Evolutionary conservation across 306 rosid species (phyloP).

Genomic region (Ochetophila trinervis): DNA sequence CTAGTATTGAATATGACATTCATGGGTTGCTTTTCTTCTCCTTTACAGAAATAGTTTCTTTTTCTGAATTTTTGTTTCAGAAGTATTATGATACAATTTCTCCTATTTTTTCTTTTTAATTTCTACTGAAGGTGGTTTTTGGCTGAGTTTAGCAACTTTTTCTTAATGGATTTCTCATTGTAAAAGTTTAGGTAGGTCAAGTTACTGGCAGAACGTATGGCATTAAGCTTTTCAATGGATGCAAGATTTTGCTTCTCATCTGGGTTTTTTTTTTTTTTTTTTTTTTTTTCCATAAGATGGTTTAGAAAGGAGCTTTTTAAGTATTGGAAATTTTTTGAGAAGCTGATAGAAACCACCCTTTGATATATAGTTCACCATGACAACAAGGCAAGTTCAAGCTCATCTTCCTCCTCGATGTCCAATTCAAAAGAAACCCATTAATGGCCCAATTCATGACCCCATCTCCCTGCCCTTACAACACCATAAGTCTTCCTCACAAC

Average conservation of each 20-base stretch:
- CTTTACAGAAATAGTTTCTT: not conserved
- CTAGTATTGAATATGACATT: not conserved
- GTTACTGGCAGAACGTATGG: slow-evolving; percentile 10
- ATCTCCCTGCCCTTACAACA: slow-evolving; percentile 10
- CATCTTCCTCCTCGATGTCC: slow-evolving; percentile 54
- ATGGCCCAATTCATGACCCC: slow-evolving; percentile 17
- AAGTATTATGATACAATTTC: not conserved
- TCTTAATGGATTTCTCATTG: not conserved
- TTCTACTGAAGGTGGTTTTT: not conserved
- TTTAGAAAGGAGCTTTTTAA: slow-evolving; percentile 8
- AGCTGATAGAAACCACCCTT: slow-evolving; percentile 27
- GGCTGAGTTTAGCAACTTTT: not conserved
- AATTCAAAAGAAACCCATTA: slow-evolving; percentile 33
- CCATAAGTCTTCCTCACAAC: slow-evolving; percentile 20
- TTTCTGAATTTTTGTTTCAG: not conserved
- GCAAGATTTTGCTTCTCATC: not conserved
- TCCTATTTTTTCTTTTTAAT: not conserved
- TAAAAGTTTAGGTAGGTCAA: slow-evolving; percentile 17
- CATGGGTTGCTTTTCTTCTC: too few relatives aligned
- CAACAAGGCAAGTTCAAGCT: slow-evolving; percentile 41
- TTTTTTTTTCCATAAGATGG: slow-evolving; percentile 5
- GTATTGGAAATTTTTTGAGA: not conserved
- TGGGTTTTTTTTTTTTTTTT: too few relatives aligned
- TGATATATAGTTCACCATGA: slow-evolving; percentile 31
- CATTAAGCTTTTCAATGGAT: slow-evolving; percentile 14